Conservation (phyloP, 441 rosid species). For the Francoa sonchifolia region DNA sequence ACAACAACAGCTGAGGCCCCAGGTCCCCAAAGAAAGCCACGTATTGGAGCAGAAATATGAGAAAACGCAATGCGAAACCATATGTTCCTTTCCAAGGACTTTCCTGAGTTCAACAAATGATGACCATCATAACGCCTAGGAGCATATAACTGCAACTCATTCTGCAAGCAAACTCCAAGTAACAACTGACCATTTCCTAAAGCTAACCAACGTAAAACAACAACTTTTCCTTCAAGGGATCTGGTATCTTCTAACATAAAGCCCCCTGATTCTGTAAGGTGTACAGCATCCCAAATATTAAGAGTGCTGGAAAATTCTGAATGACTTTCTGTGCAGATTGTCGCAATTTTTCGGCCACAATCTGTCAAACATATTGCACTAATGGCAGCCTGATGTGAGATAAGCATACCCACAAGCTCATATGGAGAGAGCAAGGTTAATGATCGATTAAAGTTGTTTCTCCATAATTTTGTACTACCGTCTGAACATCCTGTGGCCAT, state of each 20-base stretch:
- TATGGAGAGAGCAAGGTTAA: constrained; percentile 28
- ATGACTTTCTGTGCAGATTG: constrained; percentile 29
- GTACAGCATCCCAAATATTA: constrained; percentile 55
- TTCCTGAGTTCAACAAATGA: constrained; percentile 24
- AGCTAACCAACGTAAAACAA: constrained; percentile 61
- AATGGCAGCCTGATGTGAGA: constrained; percentile 48
- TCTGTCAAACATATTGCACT: constrained; percentile 43
- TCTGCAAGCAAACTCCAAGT: constrained; percentile 67
- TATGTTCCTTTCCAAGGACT: constrained; percentile 22
- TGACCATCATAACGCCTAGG: constrained; percentile 39
- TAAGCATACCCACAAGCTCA: constrained; percentile 78
- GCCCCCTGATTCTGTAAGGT: constrained; percentile 47
- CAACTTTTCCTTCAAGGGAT: constrained; percentile 34
- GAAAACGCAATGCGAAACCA: constrained; percentile 77
- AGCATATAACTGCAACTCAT: constrained; percentile 61
- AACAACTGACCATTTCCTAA: constrained; percentile 55
- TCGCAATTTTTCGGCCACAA: constrained; percentile 69
- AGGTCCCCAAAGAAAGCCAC: constrained; percentile 64
- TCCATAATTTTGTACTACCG: constrained; percentile 84
- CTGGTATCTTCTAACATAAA: constrained; percentile 59
- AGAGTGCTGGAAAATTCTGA: constrained; percentile 25
- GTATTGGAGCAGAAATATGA: constrained; percentile 33
- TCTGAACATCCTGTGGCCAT: constrained; percentile 80
- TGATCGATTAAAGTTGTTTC: constrained; percentile 31
- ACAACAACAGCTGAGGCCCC: constrained; percentile 41